Evolutionary conservation across 108 stramenopile genomes (phyloP).

Genomic region (Asterionellopsis glacialis): DNA sequence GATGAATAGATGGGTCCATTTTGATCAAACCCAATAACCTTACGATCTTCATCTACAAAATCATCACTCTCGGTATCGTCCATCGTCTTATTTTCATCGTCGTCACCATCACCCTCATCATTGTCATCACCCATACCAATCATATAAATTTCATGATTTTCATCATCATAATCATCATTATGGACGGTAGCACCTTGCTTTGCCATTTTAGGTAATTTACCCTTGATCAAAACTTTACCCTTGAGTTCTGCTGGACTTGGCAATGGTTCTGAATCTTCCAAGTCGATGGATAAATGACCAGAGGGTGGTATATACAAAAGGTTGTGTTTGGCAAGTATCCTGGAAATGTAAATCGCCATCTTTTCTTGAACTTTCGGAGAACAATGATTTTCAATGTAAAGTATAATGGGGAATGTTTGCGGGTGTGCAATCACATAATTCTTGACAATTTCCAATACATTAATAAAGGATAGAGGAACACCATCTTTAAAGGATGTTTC

Average conservation of each 20-base stretch:
- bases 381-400: constrained; percentile 96
- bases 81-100: too few relatives aligned
- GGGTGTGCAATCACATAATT: constrained; percentile 46
- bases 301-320: constrained; percentile 33
- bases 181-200: constrained; percentile 36
- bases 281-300: constrained; percentile 1
- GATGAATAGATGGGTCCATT: neutral
- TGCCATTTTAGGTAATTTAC: constrained; percentile 50
- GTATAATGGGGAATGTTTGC: constrained; percentile 80
- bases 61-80: neutral
- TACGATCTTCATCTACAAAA: neutral
- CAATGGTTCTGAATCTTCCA: constrained; percentile 24
- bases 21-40: neutral
- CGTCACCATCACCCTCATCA: constrained; percentile 5
- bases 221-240: constrained; percentile 79
- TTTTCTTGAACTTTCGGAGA: constrained; percentile 61
- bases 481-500: neutral
- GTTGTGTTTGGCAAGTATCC: constrained; percentile 40
- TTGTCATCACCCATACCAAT: constrained; percentile 20
- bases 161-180: constrained; percentile 80
- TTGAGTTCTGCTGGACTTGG: constrained; percentile 70
- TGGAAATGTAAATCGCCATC: constrained; percentile 59
- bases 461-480: constrained; percentile 22
- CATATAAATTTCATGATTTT: constrained; percentile 41
- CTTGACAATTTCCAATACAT: constrained; percentile 43